Conservation (phyloP, 2,329 filamentous ascomycete species). For the Aciculosporium take region DNA sequence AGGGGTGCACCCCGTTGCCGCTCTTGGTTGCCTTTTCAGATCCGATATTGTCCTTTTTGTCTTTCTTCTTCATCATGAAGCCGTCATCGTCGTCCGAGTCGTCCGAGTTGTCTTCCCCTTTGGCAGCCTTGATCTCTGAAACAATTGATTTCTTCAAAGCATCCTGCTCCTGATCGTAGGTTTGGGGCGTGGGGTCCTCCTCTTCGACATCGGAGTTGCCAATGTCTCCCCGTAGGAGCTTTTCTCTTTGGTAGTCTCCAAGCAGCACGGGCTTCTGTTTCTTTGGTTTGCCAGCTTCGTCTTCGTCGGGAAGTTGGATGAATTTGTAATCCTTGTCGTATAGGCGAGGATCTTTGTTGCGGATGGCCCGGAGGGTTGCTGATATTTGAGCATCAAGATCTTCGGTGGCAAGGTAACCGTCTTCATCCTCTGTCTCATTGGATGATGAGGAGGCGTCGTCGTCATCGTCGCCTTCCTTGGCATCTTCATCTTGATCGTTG, state of each 20-base stretch:
- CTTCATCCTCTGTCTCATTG: conserved; percentile 79
- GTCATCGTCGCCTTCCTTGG: conserved; percentile 33
- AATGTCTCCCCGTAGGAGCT: conserved; percentile 59
- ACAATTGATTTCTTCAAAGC: conserved; percentile 65
- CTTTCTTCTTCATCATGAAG: conserved; percentile 54
- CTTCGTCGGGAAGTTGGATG: conserved; percentile 51
- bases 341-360: conserved; percentile 77
- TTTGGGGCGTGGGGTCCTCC: conserved; percentile 42
- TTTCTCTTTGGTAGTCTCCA: conserved; percentile 82
- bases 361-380: conserved; percentile 75
- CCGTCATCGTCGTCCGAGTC: conserved; percentile 51
- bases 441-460: conserved; percentile 51
- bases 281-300: conserved; percentile 30
- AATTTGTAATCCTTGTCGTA: conserved; percentile 73
- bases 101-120: conserved; percentile 28
- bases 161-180: conserved; percentile 81
- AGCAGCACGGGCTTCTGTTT: conserved; percentile 77
- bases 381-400: conserved; percentile 77
- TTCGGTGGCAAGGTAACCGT: conserved; percentile 73
- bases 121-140: conserved; percentile 60
- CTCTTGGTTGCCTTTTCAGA: conserved; percentile 23
- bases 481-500: no score
- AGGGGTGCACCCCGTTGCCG: conserved; percentile 40
- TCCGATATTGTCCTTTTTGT: conserved; percentile 24
- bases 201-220: conserved; percentile 47